These are phyloP conservation scores for Arachis hypogaea DNA, from an alignment of 306 rosid genomes.

Conservation along the genomic window DNA sequence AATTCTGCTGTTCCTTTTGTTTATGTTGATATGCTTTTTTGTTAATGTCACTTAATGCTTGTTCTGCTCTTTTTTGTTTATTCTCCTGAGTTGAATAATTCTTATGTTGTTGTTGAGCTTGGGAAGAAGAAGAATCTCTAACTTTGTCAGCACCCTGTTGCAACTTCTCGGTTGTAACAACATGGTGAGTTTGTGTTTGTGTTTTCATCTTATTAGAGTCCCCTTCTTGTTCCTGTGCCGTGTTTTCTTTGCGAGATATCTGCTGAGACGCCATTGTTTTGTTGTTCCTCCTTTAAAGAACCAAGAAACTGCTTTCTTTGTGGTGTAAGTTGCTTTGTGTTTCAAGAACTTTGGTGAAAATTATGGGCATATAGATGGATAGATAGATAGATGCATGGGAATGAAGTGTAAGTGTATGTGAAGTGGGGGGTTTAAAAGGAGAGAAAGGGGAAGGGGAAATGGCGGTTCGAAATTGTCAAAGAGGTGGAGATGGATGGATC, in stretches of 20 bases:
- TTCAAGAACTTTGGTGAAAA: neutral
- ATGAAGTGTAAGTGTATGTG: too few species aligned
- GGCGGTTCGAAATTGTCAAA: constrained; percentile 39
- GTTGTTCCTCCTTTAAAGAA: neutral
- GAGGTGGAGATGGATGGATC: constrained; percentile 39
- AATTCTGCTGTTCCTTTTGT: too few species aligned
- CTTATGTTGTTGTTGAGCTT: too few species aligned
- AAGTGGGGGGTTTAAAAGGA: constrained; percentile 26
- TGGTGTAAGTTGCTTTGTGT: neutral
- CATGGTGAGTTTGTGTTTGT: neutral
- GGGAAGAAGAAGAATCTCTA: neutral
- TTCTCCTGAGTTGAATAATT: too few species aligned
- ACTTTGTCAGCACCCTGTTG: constrained; percentile 12
- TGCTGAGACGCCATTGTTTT: constrained; percentile 67
- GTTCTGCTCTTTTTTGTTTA: too few species aligned
- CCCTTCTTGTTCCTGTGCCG: neutral
- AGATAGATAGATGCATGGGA: too few species aligned
- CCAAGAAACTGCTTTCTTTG: neutral
- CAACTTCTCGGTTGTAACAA: neutral
- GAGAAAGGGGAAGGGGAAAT: constrained; percentile 1
- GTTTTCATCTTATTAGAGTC: neutral
- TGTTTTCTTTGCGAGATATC: constrained; percentile 43
- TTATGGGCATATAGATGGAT: neutral
- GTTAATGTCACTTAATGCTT: too few species aligned
- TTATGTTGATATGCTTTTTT: too few species aligned